These are phyloP conservation scores for Parmelia sp. DNA, from an alignment of 495 filamentous ascomycete species.

Conservation along the genomic window DNA sequence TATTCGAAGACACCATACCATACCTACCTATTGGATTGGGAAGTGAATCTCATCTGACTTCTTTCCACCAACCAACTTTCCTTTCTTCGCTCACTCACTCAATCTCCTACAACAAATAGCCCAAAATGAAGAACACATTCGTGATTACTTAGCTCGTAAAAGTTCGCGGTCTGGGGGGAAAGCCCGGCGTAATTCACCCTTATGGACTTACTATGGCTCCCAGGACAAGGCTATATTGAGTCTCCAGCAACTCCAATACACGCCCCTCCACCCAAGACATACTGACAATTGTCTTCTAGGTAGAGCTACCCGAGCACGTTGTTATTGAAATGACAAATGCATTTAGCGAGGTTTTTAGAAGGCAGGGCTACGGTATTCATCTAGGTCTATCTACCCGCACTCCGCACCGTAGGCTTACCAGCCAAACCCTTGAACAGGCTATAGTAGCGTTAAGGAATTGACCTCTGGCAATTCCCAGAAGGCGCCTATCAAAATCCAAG, in stretches of 20 bases:
- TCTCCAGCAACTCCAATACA: not conserved
- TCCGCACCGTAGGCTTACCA: not conserved
- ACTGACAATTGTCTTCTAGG: not conserved
- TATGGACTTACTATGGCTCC: not conserved
- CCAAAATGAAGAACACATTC: slow-evolving; percentile 1
- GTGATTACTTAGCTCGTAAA: not conserved
- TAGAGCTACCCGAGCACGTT: not conserved
- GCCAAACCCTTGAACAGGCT: not conserved
- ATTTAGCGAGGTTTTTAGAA: not conserved
- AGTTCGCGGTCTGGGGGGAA: not conserved
- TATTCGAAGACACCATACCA: no score
- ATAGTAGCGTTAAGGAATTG: not conserved
- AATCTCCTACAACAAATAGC: no score
- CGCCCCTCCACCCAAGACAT: not conserved
- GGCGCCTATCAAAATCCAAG: not conserved
- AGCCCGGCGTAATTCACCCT: not conserved
- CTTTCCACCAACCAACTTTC: not conserved
- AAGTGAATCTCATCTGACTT: no score
- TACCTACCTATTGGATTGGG: no score
- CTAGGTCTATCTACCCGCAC: not conserved
- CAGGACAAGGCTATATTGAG: not conserved
- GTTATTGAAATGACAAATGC: not conserved
- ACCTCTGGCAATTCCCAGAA: not conserved
- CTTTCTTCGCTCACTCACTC: no score
- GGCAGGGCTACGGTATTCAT: not conserved